These are phyloP conservation scores for Cyberlindnera mycetangii DNA, from an alignment of 805 yeast genomes.

Conservation along the genomic window DNA sequence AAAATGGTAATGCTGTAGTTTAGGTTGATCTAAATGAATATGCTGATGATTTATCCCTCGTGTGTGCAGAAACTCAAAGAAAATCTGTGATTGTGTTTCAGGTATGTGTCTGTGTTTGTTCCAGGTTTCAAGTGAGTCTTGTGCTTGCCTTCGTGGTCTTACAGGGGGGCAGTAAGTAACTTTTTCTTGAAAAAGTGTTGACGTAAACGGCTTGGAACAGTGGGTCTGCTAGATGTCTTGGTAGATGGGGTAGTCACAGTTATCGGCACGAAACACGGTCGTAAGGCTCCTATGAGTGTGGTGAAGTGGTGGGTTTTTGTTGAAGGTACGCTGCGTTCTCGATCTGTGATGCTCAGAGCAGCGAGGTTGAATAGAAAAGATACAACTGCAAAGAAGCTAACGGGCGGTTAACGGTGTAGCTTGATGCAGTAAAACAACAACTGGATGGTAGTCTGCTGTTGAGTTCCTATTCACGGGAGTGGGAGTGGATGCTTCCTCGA, in stretches of 20 bases:
- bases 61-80: not conserved
- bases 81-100: too few relatives aligned
- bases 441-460: not conserved
- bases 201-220: too few relatives aligned
- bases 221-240: too few relatives aligned
- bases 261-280: not conserved
- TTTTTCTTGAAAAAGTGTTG: too few relatives aligned
- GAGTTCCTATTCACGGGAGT: too few relatives aligned
- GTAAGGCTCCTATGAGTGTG: not conserved
- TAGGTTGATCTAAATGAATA: not conserved
- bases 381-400: not conserved
- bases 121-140: too few relatives aligned
- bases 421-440: not conserved
- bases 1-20: not conserved
- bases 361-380: not conserved
- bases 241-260: not conserved
- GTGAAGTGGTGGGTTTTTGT: not conserved
- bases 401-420: not conserved
- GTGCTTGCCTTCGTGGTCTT: too few relatives aligned
- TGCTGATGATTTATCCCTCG: not conserved
- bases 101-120: too few relatives aligned
- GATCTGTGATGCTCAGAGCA: not conserved
- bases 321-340: not conserved
- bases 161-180: not conserved
- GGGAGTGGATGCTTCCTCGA: not conserved